phyloP scores from a whole-genome alignment of 345 rosid genomes.

The Ceriops decandra region DNA sequence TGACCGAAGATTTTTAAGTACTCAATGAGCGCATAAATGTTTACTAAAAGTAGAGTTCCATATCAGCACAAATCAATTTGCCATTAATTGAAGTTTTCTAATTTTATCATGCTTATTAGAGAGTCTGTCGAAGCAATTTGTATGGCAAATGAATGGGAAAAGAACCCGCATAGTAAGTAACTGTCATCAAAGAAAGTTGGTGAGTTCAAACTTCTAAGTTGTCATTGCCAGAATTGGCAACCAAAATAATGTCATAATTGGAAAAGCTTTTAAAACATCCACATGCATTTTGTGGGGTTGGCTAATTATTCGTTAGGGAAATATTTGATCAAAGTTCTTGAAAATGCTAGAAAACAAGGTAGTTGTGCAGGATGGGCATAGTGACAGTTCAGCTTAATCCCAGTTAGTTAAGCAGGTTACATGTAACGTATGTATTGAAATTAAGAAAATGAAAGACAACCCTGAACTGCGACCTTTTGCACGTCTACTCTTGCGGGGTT shows the following conservation, averaged over 20 bases:
- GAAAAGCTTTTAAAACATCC: conserved; percentile 3
- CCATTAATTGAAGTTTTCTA: conserved; percentile 16
- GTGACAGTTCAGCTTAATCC: conserved; percentile 23
- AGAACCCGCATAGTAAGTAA: too few relatives aligned
- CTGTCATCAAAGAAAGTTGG: too few relatives aligned
- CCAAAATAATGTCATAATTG: conserved; percentile 1
- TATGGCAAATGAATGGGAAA: not conserved
- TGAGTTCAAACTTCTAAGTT: conserved; percentile 9
- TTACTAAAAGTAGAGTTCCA: not conserved
- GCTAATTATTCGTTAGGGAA: not conserved
- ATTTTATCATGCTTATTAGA: not conserved
- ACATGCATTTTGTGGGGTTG: not conserved
- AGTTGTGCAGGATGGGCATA: conserved; percentile 24
- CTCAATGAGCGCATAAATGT: not conserved
- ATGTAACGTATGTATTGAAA: conserved; percentile 6
- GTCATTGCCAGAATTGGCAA: too few relatives aligned
- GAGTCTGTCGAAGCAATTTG: not conserved
- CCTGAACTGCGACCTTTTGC: not conserved
- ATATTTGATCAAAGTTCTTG: not conserved
- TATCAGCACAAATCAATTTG: conserved; percentile 13
- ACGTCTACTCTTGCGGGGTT: conserved; percentile 27
- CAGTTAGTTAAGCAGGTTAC: not conserved
- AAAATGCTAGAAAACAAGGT: conserved; percentile 19
- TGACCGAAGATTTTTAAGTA: too few relatives aligned
- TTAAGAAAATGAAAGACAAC: conserved; percentile 11